Evolutionary conservation across 306 rosid genomes (phyloP).

Genomic region (Cajanus cajan): DNA sequence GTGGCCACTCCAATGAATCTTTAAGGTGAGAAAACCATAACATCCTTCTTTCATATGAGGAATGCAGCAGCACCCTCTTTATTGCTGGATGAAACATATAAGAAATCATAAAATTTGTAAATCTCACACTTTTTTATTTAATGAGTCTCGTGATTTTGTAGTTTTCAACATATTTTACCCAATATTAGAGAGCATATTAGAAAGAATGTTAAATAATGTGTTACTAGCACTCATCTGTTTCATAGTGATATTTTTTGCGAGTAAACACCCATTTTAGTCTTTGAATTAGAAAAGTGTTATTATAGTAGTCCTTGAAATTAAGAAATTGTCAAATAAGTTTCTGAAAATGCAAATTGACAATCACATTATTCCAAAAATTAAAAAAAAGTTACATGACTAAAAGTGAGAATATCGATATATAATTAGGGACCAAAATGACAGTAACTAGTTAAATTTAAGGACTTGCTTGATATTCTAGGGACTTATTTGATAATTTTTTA

Average conservation of each 20-base stretch:
- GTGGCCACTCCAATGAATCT: slow-evolving; percentile 66
- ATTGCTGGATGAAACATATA: neutral
- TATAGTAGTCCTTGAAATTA: no score
- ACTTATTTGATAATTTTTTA: no score
- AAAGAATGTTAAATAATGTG: neutral
- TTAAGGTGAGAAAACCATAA: slow-evolving; percentile 49
- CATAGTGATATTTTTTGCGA: neutral
- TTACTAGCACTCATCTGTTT: neutral
- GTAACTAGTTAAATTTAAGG: no score
- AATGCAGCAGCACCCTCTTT: neutral
- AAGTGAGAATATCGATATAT: no score
- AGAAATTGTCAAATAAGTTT: no score
- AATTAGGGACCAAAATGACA: no score
- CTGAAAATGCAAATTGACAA: no score
- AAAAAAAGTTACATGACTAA: no score
- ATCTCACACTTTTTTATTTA: neutral
- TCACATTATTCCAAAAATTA: no score
- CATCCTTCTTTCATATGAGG: neutral
- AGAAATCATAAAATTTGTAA: neutral
- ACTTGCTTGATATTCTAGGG: no score
- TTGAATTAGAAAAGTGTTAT: no score
- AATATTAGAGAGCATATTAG: neutral
- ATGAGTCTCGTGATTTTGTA: neutral
- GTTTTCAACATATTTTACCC: neutral
- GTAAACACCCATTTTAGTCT: no score